Percentiles rank a stretch among this genome's conserved stretches.
These are phyloP conservation scores for Sporothrix humicola DNA, from an alignment of 2,329 filamentous ascomycete genomes.

Conservation along the genomic window DNA sequence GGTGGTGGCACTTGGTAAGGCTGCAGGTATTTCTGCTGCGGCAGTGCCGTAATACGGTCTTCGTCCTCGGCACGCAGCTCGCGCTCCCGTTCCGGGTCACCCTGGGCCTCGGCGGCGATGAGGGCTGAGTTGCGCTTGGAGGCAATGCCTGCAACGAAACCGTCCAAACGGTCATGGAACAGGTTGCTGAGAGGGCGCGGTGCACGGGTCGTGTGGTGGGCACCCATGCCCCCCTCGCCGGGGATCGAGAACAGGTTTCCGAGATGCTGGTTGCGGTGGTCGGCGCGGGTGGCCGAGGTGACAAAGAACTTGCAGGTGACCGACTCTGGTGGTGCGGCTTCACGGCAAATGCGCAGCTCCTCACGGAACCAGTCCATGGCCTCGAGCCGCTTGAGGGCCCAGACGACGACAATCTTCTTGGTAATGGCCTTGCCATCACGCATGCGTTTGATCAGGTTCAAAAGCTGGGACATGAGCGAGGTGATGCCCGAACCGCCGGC, in stretches of 20 bases:
- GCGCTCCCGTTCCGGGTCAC: slow-evolving; percentile 77
- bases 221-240: slow-evolving; percentile 12
- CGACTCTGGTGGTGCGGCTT: slow-evolving; percentile 84
- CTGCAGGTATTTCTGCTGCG: slow-evolving; percentile 68
- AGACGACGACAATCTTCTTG: slow-evolving; percentile 88
- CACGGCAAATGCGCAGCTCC: slow-evolving; percentile 87
- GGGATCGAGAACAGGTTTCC: slow-evolving; percentile 34
- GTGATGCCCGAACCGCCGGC: slow-evolving; percentile 95
- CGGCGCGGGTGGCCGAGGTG: slow-evolving; percentile 71
- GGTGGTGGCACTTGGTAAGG: slow-evolving; percentile 53
- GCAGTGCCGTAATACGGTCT: slow-evolving; percentile 82
- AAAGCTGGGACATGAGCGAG: slow-evolving; percentile 85
- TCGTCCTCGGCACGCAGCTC: slow-evolving; percentile 82
- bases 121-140: slow-evolving; percentile 84
- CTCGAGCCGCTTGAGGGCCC: slow-evolving; percentile 88
- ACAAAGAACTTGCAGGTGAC: slow-evolving; percentile 96
- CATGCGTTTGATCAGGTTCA: slow-evolving; percentile 96
- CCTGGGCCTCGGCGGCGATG: slow-evolving; percentile 80
- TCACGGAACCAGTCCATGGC: slow-evolving; percentile 98
- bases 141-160: slow-evolving; percentile 84
- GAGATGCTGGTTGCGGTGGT: slow-evolving; percentile 49
- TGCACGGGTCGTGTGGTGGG: slow-evolving; percentile 51
- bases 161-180: slow-evolving; percentile 86
- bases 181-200: slow-evolving; percentile 72
- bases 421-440: slow-evolving; percentile 93